Conservation (phyloP, 495 filamentous ascomycete genomes). For the Talaromyces adpressus region DNA sequence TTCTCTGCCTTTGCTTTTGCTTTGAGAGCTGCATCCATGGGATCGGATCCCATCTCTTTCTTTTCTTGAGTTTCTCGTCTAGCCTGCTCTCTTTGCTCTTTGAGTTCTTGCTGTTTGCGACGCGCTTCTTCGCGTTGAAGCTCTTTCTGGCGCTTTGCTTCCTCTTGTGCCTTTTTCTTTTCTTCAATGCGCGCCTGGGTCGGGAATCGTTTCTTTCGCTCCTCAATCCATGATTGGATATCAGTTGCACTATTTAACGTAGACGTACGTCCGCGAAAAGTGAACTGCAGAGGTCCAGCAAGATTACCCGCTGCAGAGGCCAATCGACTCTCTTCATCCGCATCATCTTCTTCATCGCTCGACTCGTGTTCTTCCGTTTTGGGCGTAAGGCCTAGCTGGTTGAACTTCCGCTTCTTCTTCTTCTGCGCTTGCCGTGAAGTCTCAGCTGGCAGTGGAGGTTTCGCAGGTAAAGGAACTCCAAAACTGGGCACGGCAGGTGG, state of each 20-base stretch:
- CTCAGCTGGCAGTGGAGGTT: conserved; percentile 47
- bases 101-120: conserved; percentile 22
- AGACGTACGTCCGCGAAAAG: conserved; percentile 33
- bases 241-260: conserved; percentile 53
- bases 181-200: conserved; percentile 56
- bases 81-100: conserved; percentile 19
- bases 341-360: conserved; percentile 62
- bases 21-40: conserved; percentile 30
- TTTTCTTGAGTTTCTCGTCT: conserved; percentile 18
- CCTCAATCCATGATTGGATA: conserved; percentile 71
- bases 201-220: conserved; percentile 71
- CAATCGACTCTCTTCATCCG: conserved; percentile 57
- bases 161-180: conserved; percentile 37
- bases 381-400: conserved; percentile 75
- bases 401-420: conserved; percentile 73
- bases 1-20: conserved; percentile 45
- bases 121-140: conserved; percentile 23
- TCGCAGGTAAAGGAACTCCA: conserved; percentile 50
- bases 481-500: conserved; percentile 57
- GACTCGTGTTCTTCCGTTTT: conserved; percentile 64
- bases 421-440: conserved; percentile 37
- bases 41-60: conserved; percentile 21
- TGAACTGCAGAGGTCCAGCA: conserved; percentile 33
- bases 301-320: conserved; percentile 22
- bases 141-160: conserved; percentile 30